Evolutionary conservation across 495 filamentous ascomycete species (phyloP).

Genomic region (Bryoglossum gracile): DNA sequence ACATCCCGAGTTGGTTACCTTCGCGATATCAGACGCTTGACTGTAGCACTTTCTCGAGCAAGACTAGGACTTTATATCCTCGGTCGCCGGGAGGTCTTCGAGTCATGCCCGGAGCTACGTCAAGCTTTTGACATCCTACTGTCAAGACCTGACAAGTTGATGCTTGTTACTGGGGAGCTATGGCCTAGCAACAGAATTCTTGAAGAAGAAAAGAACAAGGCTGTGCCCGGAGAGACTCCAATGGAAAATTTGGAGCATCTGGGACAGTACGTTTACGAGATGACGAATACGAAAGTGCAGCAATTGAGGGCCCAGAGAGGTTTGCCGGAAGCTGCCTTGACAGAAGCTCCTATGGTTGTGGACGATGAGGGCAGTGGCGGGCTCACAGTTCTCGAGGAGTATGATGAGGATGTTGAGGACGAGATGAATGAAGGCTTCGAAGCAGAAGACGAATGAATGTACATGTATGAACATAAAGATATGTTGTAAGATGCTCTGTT

Average conservation of each 20-base stretch:
- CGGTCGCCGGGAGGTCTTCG: slow-evolving; percentile 83
- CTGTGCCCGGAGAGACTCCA: slow-evolving; percentile 41
- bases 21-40: slow-evolving; percentile 86
- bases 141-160: slow-evolving; percentile 67
- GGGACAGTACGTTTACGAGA: slow-evolving; percentile 95
- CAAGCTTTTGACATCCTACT: slow-evolving; percentile 74
- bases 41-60: slow-evolving; percentile 92
- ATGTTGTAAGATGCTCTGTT: too few relatives aligned
- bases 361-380: too few relatives aligned
- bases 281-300: slow-evolving; percentile 77
- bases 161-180: slow-evolving; percentile 77
- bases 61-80: slow-evolving; percentile 90
- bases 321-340: slow-evolving; percentile 22
- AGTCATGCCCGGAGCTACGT: slow-evolving; percentile 78
- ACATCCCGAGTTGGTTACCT: slow-evolving; percentile 90
- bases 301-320: slow-evolving; percentile 39
- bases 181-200: slow-evolving; percentile 61
- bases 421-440: slow-evolving; percentile 11
- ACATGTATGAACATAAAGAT: background rate
- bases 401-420: slow-evolving; percentile 4
- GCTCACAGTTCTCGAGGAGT: slow-evolving; percentile 2
- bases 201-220: slow-evolving; percentile 44
- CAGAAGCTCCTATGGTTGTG: slow-evolving; percentile 18
- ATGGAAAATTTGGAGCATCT: slow-evolving; percentile 94
- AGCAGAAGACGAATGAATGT: slow-evolving; percentile 7